These are phyloP conservation scores for Cladosporium velox DNA, from an alignment of 2,329 filamentous ascomycete genomes.

Conservation along the genomic window DNA sequence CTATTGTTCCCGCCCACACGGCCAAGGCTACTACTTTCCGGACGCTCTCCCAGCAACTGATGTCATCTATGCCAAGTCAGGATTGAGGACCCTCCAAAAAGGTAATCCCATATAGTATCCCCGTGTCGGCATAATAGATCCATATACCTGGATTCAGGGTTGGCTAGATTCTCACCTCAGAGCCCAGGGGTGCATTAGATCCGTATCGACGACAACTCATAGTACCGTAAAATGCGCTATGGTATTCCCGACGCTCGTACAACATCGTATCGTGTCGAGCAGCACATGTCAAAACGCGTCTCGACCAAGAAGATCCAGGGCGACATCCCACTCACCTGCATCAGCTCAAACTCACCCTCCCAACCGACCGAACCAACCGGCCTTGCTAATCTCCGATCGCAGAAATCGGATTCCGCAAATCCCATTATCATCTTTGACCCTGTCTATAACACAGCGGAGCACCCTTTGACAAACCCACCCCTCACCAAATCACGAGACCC, in stretches of 20 bases:
- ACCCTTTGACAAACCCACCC: background rate
- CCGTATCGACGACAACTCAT: background rate
- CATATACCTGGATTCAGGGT: background rate
- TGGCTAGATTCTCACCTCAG: background rate
- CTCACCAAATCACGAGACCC: background rate
- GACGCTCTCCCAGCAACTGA: background rate
- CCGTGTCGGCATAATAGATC: background rate
- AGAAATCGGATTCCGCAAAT: background rate
- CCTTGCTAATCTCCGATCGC: background rate
- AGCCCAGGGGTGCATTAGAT: constrained; percentile 10
- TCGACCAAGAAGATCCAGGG: background rate
- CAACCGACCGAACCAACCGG: background rate
- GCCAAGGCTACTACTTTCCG: background rate
- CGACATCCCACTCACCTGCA: background rate
- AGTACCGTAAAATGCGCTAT: background rate
- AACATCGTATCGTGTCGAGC: background rate
- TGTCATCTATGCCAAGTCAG: background rate
- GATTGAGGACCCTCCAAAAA: background rate
- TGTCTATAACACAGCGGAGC: background rate
- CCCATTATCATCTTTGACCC: background rate
- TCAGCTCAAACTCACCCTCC: background rate
- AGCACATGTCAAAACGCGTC: background rate
- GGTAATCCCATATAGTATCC: background rate
- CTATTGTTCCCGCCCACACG: background rate
- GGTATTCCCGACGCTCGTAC: background rate